These are phyloP conservation scores for Naganishia liquefaciens DNA, from an alignment of 1,284 basidiomycete genomes.

Conservation along the genomic window DNA sequence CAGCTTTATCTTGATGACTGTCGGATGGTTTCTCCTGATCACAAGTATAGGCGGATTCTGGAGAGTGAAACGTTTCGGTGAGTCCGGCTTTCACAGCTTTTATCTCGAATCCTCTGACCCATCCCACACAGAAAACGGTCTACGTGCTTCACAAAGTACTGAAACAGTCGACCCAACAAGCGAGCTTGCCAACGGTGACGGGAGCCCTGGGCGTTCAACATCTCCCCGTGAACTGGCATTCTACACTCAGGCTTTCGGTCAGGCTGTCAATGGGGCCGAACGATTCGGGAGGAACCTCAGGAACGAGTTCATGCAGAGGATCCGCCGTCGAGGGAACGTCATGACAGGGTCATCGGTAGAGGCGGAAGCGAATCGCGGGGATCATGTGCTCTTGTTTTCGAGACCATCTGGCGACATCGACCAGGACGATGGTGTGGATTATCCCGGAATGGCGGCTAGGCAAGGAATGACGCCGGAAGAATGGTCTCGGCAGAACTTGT, in stretches of 20 bases:
- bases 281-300: slow-evolving; percentile 13
- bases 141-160: slow-evolving; percentile 32
- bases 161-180: slow-evolving; percentile 25
- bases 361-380: slow-evolving; percentile 6
- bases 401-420: slow-evolving; percentile 23
- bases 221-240: slow-evolving; percentile 17
- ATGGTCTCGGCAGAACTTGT: slow-evolving; percentile 31
- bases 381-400: slow-evolving; percentile 20
- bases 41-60: slow-evolving; percentile 77
- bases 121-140: slow-evolving; percentile 30
- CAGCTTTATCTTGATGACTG: slow-evolving; percentile 83
- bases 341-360: slow-evolving; percentile 15
- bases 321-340: slow-evolving; percentile 8
- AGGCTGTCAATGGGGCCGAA: slow-evolving; percentile 22
- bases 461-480: slow-evolving; percentile 31
- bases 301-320: slow-evolving; percentile 5
- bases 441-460: slow-evolving; percentile 27
- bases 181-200: slow-evolving; percentile 3
- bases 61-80: slow-evolving; percentile 69
- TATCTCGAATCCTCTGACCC: neutral
- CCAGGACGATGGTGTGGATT: slow-evolving; percentile 31
- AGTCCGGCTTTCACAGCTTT: slow-evolving; percentile 11
- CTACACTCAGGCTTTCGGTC: slow-evolving; percentile 27
- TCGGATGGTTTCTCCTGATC: slow-evolving; percentile 88
- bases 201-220: slow-evolving; percentile 1